phyloP scores from a whole-genome alignment of 495 filamentous ascomycete genomes.

The Penicillium flavigenum region DNA sequence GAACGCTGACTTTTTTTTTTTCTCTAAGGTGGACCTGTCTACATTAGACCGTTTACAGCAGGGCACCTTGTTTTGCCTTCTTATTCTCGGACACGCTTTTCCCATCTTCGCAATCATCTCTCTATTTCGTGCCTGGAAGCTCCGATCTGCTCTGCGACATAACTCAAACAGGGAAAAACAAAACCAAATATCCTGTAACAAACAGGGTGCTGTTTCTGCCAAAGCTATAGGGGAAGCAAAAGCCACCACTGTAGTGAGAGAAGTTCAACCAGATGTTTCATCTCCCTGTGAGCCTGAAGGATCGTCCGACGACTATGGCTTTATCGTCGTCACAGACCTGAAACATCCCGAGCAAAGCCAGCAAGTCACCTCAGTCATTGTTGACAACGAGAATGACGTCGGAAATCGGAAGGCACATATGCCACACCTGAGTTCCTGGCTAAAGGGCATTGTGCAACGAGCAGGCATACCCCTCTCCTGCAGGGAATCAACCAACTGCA shows the following conservation, averaged over 20 bases:
- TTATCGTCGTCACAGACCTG: neutral
- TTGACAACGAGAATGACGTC: slow-evolving; percentile 11
- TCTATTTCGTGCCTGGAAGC: slow-evolving; percentile 60
- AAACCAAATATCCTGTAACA: neutral
- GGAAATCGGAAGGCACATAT: slow-evolving; percentile 13
- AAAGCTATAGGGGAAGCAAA: slow-evolving; percentile 27
- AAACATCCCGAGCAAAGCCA: neutral
- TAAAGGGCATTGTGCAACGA: slow-evolving; percentile 20
- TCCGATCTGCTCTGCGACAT: slow-evolving; percentile 60
- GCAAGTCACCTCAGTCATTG: slow-evolving; percentile 25
- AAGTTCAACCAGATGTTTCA: slow-evolving; percentile 1
- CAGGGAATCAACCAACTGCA: slow-evolving; percentile 54
- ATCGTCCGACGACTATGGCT: neutral
- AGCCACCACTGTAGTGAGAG: slow-evolving; percentile 15
- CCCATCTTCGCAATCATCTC: slow-evolving; percentile 35
- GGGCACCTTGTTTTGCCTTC: slow-evolving; percentile 64
- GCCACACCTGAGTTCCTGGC: neutral
- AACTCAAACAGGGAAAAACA: slow-evolving; percentile 10
- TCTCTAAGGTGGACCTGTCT: slow-evolving; percentile 53
- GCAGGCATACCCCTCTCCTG: slow-evolving; percentile 30
- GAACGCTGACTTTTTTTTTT: slow-evolving; percentile 6
- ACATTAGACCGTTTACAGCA: slow-evolving; percentile 76
- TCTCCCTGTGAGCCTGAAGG: neutral
- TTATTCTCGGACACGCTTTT: slow-evolving; percentile 66
- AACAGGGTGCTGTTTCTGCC: neutral